Evolutionary conservation across 345 rosid genomes (phyloP).

Genomic region (Hibiscus tridactylites): DNA sequence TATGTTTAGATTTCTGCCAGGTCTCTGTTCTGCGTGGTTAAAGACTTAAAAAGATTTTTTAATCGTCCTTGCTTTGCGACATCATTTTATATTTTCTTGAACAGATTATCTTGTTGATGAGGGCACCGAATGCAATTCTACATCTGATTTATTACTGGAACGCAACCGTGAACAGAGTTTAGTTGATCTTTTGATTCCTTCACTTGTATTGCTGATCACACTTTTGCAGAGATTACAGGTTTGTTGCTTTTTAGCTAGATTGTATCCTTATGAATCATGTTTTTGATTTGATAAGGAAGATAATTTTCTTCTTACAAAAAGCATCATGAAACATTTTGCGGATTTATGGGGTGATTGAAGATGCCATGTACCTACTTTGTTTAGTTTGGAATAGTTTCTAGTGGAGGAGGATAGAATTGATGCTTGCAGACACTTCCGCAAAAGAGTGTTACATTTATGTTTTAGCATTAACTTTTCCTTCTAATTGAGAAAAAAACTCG

Average conservation of each 20-base stretch:
- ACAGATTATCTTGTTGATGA: slow-evolving; percentile 97
- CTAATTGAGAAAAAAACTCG: background rate
- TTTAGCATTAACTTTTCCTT: background rate
- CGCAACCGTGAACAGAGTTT: slow-evolving; percentile 94
- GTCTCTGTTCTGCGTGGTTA: background rate
- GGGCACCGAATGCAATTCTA: slow-evolving; percentile 90
- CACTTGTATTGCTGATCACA: slow-evolving; percentile 61
- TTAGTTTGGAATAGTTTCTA: background rate
- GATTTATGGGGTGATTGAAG: background rate
- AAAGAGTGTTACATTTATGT: background rate
- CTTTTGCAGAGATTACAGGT: slow-evolving; percentile 84
- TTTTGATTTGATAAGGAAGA: background rate
- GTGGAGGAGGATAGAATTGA: background rate
- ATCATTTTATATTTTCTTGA: slow-evolving; percentile 19
- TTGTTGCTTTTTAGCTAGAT: slow-evolving; percentile 13
- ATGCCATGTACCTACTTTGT: background rate
- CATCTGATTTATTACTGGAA: slow-evolving; percentile 86
- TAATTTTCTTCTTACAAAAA: background rate
- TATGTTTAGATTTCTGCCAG: background rate
- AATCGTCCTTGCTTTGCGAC: slow-evolving; percentile 1
- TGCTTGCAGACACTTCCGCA: background rate
- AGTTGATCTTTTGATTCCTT: slow-evolving; percentile 82
- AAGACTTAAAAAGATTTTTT: background rate
- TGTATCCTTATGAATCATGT: background rate
- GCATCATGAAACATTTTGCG: background rate